Evolutionary conservation across 768 basidiomycete species (phyloP).

Genomic region (Boletus sp.): DNA sequence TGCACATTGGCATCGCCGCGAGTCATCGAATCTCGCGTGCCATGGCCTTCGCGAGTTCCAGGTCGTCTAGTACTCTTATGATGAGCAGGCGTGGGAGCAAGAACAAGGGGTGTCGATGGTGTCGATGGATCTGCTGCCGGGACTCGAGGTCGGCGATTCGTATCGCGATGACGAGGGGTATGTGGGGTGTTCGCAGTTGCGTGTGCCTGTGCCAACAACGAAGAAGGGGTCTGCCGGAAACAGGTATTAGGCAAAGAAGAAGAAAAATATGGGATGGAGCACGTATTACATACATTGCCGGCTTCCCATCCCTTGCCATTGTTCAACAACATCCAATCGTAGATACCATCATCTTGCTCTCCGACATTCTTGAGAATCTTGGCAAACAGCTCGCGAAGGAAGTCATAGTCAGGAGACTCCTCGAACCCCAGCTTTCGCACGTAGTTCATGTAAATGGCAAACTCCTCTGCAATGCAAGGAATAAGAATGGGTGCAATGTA

Average conservation of each 20-base stretch:
- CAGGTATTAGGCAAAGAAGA: not conserved
- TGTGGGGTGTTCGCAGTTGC: constrained; percentile 56
- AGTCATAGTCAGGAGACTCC: constrained; percentile 97
- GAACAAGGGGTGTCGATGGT: constrained; percentile 57
- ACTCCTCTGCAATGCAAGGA: constrained; percentile 62
- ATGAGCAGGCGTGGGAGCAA: constrained; percentile 65
- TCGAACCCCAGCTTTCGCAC: constrained; percentile 98
- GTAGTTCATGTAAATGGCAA: constrained; percentile 98
- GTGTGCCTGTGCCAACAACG: constrained; percentile 49
- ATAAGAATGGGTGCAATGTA: not conserved
- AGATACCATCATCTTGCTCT: constrained; percentile 88
- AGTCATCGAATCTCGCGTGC: constrained; percentile 46
- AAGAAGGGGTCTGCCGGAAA: constrained; percentile 40
- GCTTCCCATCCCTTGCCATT: constrained; percentile 96
- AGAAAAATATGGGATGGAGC: not conserved
- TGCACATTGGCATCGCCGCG: constrained; percentile 57
- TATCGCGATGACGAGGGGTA: constrained; percentile 52
- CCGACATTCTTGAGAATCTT: constrained; percentile 87
- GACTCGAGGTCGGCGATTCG: constrained; percentile 47
- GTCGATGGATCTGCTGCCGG: constrained; percentile 55
- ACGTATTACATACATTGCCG: constrained; percentile 57
- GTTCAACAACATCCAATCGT: constrained; percentile 96
- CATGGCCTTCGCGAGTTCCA: constrained; percentile 45
- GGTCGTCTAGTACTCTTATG: constrained; percentile 57
- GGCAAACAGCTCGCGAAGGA: constrained; percentile 89